Conservation (phyloP, 805 yeast genomes). For the Metschnikowia gruessii region DNA sequence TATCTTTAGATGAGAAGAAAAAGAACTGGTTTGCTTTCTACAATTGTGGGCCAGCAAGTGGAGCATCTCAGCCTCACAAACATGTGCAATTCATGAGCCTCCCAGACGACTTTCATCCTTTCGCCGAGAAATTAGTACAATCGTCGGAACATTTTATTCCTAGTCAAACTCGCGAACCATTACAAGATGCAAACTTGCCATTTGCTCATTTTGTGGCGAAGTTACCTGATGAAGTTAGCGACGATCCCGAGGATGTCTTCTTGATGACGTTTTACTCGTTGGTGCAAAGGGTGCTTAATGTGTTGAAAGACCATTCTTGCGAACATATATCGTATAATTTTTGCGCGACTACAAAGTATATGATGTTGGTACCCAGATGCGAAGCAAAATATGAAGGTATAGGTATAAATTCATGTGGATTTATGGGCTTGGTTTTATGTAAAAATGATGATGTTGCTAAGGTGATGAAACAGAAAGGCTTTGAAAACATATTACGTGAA, state of each 20-base stretch:
- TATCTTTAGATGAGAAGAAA: slow-evolving; percentile 38
- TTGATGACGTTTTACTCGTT: slow-evolving; percentile 70
- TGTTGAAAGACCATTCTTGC: slow-evolving; percentile 50
- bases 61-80: slow-evolving; percentile 94
- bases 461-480: slow-evolving; percentile 46
- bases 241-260: slow-evolving; percentile 52
- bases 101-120: slow-evolving; percentile 57
- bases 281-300: slow-evolving; percentile 67
- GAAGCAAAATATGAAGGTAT: slow-evolving; percentile 49
- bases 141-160: slow-evolving; percentile 55
- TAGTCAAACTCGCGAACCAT: slow-evolving; percentile 51
- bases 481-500: slow-evolving; percentile 51
- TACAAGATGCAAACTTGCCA: slow-evolving; percentile 58
- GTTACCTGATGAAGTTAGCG: slow-evolving; percentile 42
- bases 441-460: slow-evolving; percentile 58
- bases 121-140: slow-evolving; percentile 48
- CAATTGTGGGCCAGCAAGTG: slow-evolving; percentile 84
- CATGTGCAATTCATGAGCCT: slow-evolving; percentile 83
- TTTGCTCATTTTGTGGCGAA: slow-evolving; percentile 84
- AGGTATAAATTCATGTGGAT: slow-evolving; percentile 79
- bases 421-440: slow-evolving; percentile 73
- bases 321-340: slow-evolving; percentile 71
- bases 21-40: slow-evolving; percentile 74
- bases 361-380: slow-evolving; percentile 83
- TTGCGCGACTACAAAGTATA: slow-evolving; percentile 76